Percentiles rank a stretch among this genome's conserved stretches.
phyloP scores from a whole-genome alignment of 441 rosid genomes.

The Mallotus japonicus region DNA sequence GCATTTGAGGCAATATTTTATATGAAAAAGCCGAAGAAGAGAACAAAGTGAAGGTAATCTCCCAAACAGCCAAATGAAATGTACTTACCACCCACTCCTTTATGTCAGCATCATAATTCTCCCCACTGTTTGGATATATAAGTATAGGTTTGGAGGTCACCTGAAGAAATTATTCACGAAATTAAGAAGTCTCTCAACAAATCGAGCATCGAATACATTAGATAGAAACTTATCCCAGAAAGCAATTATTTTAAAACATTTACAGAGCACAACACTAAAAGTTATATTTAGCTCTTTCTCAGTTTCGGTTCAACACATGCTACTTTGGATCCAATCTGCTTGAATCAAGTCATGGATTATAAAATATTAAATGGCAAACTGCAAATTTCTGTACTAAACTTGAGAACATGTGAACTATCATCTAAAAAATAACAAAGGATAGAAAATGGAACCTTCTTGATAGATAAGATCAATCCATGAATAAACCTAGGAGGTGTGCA shows the following conservation, averaged over 20 bases:
- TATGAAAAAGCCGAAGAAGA: neutral
- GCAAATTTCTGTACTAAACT: neutral
- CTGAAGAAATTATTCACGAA: constrained; percentile 36
- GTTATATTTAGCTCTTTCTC: neutral
- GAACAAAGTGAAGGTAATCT: constrained; percentile 1
- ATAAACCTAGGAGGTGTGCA: constrained; percentile 91
- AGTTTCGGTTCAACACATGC: neutral
- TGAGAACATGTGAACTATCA: neutral
- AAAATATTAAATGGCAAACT: neutral
- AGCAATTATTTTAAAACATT: neutral
- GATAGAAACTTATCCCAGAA: no score
- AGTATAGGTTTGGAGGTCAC: constrained; percentile 75
- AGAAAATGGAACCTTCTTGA: constrained; percentile 47
- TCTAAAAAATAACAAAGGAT: constrained; percentile 1
- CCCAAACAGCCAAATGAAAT: neutral
- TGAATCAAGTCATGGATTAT: neutral
- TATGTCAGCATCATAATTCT: constrained; percentile 58
- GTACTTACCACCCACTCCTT: constrained; percentile 89
- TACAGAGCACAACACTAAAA: neutral
- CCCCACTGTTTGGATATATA: constrained; percentile 89
- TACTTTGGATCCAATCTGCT: neutral
- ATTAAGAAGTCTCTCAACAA: constrained; percentile 1
- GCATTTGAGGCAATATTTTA: neutral
- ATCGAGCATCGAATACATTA: neutral
- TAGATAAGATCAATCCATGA: constrained; percentile 50